Percentiles rank a stretch among this genome's conserved stretches.
phyloP scores from a whole-genome alignment of 2,329 filamentous ascomycete species.

The Beauveria brongniartii region DNA sequence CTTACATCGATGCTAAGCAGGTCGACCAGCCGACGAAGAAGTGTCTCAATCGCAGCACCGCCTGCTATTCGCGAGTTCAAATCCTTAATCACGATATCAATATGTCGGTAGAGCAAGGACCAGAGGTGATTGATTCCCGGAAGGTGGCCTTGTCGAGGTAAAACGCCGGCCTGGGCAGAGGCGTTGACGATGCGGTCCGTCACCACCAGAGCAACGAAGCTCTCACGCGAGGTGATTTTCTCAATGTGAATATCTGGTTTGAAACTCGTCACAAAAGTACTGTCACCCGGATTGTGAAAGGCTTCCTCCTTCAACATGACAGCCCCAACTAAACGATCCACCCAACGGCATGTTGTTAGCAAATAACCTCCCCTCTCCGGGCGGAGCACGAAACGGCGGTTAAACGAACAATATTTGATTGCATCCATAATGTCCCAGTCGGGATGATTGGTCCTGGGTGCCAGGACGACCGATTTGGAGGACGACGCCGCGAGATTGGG shows the following conservation, averaged over 20 bases:
- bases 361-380: background rate
- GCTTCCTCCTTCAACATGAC: constrained; percentile 8
- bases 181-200: constrained; percentile 10
- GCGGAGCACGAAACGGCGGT: background rate
- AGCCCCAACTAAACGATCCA: background rate
- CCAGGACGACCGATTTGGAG: background rate
- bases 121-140: constrained; percentile 5
- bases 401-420: constrained; percentile 10
- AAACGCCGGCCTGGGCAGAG: background rate
- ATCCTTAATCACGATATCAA: constrained; percentile 3
- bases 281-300: constrained; percentile 1
- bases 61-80: constrained; percentile 6
- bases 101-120: constrained; percentile 3
- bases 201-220: constrained; percentile 3
- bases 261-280: background rate
- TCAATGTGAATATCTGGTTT: background rate
- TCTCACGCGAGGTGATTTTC: background rate
- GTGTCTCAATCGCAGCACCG: background rate
- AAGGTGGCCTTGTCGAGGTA: constrained; percentile 3
- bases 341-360: background rate
- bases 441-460: background rate
- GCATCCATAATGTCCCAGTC: constrained; percentile 10
- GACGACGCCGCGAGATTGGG: background rate
- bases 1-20: constrained; percentile 6
- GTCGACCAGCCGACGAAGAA: background rate